Evolutionary conservation across 2,329 filamentous ascomycete genomes (phyloP).

Genomic region (Talaromyces islandicus): DNA sequence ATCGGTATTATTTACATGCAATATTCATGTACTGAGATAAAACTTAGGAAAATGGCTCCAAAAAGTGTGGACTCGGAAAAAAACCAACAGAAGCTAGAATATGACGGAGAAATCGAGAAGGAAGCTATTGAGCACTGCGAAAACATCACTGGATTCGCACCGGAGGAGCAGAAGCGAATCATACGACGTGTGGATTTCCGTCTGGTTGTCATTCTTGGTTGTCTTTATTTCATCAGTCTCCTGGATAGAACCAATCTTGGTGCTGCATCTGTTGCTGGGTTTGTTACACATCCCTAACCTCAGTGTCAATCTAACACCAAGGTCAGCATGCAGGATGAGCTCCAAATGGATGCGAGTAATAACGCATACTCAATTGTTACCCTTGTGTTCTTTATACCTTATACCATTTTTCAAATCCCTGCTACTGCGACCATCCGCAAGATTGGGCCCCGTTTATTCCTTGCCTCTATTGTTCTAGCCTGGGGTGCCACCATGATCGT

Average conservation of each 20-base stretch:
- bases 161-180: slow-evolving; percentile 60
- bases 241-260: slow-evolving; percentile 74
- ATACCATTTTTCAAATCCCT: slow-evolving; percentile 25
- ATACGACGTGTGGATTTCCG: slow-evolving; percentile 64
- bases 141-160: slow-evolving; percentile 40
- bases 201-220: slow-evolving; percentile 55
- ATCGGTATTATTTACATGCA: no score
- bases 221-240: slow-evolving; percentile 67
- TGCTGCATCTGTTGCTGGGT: slow-evolving; percentile 65
- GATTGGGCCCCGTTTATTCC: slow-evolving; percentile 23
- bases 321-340: slow-evolving; percentile 32
- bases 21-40: no score
- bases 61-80: no score
- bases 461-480: slow-evolving; percentile 21
- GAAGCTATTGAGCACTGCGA: no score
- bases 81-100: no score
- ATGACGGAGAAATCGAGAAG: no score
- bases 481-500: slow-evolving; percentile 25
- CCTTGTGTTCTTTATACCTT: slow-evolving; percentile 28
- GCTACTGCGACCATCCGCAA: slow-evolving; percentile 26
- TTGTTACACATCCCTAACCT: slow-evolving; percentile 50
- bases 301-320: slow-evolving; percentile 41
- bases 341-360: slow-evolving; percentile 44
- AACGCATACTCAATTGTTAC: slow-evolving; percentile 22
- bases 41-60: no score